Evolutionary conservation across 805 yeast genomes (phyloP).

Genomic region (Priceomyces carsonii): DNA sequence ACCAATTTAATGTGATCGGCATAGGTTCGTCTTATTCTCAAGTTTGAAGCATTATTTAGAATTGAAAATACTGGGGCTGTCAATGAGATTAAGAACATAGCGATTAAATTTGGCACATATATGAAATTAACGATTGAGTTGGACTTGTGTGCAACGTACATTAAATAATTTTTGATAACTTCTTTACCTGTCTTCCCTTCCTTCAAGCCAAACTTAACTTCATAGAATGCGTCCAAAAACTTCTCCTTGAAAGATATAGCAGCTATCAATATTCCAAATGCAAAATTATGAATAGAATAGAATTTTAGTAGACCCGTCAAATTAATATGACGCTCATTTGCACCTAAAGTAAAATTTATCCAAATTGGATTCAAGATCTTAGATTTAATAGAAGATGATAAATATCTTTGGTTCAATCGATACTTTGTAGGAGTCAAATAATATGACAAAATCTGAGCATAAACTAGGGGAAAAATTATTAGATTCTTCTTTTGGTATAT

Average conservation of each 20-base stretch:
- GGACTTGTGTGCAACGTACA: constrained; percentile 23
- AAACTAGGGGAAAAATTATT: constrained; percentile 35
- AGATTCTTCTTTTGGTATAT: constrained; percentile 32
- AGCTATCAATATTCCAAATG: constrained; percentile 19
- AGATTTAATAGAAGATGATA: constrained; percentile 31
- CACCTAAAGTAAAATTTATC: constrained; percentile 37
- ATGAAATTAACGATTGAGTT: constrained; percentile 35
- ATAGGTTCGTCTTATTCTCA: constrained; percentile 5
- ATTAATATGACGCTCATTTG: constrained; percentile 20
- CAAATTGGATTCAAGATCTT: constrained; percentile 41
- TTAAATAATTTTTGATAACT: constrained; percentile 16
- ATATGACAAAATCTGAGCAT: constrained; percentile 40
- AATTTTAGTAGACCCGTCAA: constrained; percentile 28
- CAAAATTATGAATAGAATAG: constrained; percentile 27
- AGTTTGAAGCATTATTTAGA: constrained; percentile 9
- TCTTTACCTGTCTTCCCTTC: constrained; percentile 7
- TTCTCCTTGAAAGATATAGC: constrained; percentile 19
- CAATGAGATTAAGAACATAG: constrained; percentile 34
- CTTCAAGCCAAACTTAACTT: constrained; percentile 15
- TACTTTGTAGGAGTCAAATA: constrained; percentile 40
- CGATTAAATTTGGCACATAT: constrained; percentile 35
- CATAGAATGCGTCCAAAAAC: constrained; percentile 24
- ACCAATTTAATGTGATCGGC: constrained; percentile 13
- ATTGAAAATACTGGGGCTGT: constrained; percentile 30
- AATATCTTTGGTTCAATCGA: constrained; percentile 36